Evolutionary conservation across 192 early-diverging fungal genomes (phyloP), one percentile per base, ranked within the genome.

Genomic region (Polychytrium aggregatum): DNA sequence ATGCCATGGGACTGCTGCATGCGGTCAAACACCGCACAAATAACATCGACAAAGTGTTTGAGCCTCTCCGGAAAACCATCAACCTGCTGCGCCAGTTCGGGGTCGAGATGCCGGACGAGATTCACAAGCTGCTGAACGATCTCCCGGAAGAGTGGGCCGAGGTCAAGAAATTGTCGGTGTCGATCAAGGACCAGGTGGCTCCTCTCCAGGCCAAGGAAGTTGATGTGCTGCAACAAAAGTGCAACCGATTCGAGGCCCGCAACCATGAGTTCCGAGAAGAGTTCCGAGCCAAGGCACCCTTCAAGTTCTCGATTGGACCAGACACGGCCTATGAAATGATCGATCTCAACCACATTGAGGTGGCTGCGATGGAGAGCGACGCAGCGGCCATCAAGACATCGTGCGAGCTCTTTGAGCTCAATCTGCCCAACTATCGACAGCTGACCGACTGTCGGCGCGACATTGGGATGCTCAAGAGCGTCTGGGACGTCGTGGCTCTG

Each of bases 241-340:
- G 76, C 62, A 81, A 81, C 70, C 56, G 63, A 41, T 81, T 81
- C 55, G 78, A 81, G 46, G 67, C 59, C 45, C 60, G 65, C 25
- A 80, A 80, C 48, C 76, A 81, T 55, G 57, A 80, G 24, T 81
- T 79, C 57, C 42, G 76, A 16, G 78, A 81, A 67, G 70, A 80
- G 17, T 81, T 80, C 59, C 48, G 76, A 10, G 73, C 74, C 51
- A 79, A 81, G 60, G 78, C 78, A n/a, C 78, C 78, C n/a, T 81
- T 81, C 61, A 77, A 69, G 48, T 81, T 79, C 46, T 73, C 77
- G 20, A 53, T 76, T 35, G 78, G 78, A 0, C 55, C 59, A 25
- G 62, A 49, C 1, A 36, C 48, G 11, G 73, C 76, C 0, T 81
- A 81, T 44, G 63, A 67, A 25, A 18, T 71, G 21, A 59, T 81